Percentiles rank a stretch among this genome's conserved stretches.
phyloP scores from a whole-genome alignment of 2,329 filamentous ascomycete species.

The Arthrobotrys megalospora region DNA sequence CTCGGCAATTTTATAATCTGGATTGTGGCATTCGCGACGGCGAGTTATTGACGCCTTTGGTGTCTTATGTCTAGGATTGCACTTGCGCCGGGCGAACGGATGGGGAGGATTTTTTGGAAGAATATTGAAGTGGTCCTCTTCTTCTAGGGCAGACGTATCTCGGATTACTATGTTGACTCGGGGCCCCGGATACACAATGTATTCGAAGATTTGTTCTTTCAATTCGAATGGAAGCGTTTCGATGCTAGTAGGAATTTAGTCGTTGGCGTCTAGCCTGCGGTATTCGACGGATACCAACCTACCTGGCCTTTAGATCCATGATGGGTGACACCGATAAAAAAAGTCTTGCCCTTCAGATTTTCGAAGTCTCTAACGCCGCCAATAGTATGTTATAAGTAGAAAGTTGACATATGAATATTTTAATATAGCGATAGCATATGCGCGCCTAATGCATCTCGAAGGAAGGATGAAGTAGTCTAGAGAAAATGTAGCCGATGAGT shows the following conservation, averaged over 20 bases:
- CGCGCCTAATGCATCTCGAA: too few species aligned
- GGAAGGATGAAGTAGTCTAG: too few species aligned
- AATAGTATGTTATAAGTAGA: too few species aligned
- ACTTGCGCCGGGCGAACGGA: slow-evolving; percentile 33
- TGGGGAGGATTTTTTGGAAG: slow-evolving; percentile 50
- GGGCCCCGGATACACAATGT: slow-evolving; percentile 31
- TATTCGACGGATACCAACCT: neutral
- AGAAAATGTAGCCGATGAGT: too few species aligned
- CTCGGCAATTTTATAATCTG: slow-evolving; percentile 1
- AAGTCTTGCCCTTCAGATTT: neutral
- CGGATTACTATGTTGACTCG: slow-evolving; percentile 52
- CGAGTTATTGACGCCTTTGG: slow-evolving; percentile 14
- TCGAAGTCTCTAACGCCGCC: too few species aligned
- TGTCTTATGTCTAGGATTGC: slow-evolving; percentile 22
- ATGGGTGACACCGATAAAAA: neutral
- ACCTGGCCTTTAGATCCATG: slow-evolving; percentile 44
- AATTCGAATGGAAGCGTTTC: slow-evolving; percentile 52
- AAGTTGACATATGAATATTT: too few species aligned
- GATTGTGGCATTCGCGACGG: slow-evolving; percentile 43
- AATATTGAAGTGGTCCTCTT: slow-evolving; percentile 56
- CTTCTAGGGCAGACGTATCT: slow-evolving; percentile 28
- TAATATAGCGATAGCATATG: too few species aligned
- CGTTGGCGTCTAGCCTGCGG: neutral
- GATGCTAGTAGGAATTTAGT: slow-evolving; percentile 16
- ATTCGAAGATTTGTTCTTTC: slow-evolving; percentile 49